Evolutionary conservation across 768 basidiomycete species (phyloP).

Genomic region (Rhodosporidiobolus sp.): DNA sequence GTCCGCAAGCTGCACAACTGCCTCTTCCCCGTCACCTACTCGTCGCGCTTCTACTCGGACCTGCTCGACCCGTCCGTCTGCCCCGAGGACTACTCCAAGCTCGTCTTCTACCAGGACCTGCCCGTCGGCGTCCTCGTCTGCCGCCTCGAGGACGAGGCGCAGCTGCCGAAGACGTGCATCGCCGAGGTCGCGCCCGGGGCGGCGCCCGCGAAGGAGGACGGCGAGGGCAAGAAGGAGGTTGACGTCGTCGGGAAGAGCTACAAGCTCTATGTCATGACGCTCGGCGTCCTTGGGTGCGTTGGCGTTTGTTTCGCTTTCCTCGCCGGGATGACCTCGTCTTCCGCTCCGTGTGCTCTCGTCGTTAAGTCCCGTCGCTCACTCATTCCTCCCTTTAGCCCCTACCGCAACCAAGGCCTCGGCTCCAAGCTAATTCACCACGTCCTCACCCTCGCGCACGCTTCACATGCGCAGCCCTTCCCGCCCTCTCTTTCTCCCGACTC

Average conservation of each 20-base stretch:
- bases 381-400: conserved; percentile 53
- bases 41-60: conserved; percentile 80
- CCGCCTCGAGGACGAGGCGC: conserved; percentile 61
- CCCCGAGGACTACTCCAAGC: conserved; percentile 80
- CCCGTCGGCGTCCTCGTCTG: conserved; percentile 86
- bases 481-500: neutral
- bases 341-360: neutral
- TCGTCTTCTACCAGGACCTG: conserved; percentile 90
- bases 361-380: neutral
- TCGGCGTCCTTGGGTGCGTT: conserved; percentile 75
- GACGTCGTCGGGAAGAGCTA: neutral
- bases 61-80: conserved; percentile 57
- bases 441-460: conserved; percentile 49
- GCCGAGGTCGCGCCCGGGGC: conserved; percentile 46
- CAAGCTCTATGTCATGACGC: conserved; percentile 78
- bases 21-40: conserved; percentile 84
- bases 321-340: neutral
- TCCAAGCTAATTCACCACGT: conserved; percentile 68
- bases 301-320: conserved; percentile 1
- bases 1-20: conserved; percentile 60
- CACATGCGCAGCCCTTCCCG: conserved; percentile 15
- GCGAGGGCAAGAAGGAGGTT: neutral
- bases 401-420: conserved; percentile 73
- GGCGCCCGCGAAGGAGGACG: neutral
- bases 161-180: conserved; percentile 51